phyloP scores from a whole-genome alignment of 352 stramenopile species.

The Aphanomyces stellatus region DNA sequence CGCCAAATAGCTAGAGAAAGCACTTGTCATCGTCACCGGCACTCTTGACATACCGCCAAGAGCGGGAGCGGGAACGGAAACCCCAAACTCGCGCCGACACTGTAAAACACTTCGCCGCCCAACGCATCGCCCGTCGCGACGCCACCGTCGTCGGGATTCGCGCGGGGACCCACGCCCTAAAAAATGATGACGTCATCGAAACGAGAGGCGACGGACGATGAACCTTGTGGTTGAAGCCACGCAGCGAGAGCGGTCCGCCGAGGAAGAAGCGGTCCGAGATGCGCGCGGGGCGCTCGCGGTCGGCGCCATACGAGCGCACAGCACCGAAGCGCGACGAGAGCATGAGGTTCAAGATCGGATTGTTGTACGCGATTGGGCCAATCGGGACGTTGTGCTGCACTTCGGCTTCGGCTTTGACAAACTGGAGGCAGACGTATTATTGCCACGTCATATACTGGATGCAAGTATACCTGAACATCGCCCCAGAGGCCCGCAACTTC shows the following conservation, averaged over 20 bases:
- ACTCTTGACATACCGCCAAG: constrained; percentile 40
- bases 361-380: constrained; percentile 49
- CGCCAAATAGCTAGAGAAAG: constrained; percentile 49
- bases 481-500: constrained; percentile 81
- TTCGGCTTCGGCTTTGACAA: constrained; percentile 79
- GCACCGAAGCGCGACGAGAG: constrained; percentile 56
- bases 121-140: constrained; percentile 74
- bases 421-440: no score
- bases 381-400: constrained; percentile 75
- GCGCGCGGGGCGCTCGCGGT: constrained; percentile 43
- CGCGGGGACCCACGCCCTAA: constrained; percentile 82
- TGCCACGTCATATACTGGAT: no score
- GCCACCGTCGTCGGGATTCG: constrained; percentile 80
- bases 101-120: constrained; percentile 84
- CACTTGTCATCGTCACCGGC: neutral
- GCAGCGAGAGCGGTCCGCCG: constrained; percentile 79
- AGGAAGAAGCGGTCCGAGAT: constrained; percentile 91
- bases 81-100: constrained; percentile 69
- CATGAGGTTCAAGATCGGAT: constrained; percentile 75
- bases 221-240: constrained; percentile 76
- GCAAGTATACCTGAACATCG: no score
- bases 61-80: constrained; percentile 80
- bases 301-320: constrained; percentile 15
- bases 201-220: neutral
- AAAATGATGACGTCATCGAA: neutral